Conservation (phyloP, 106 monocot species). For the Hemerocallis citrina region DNA sequence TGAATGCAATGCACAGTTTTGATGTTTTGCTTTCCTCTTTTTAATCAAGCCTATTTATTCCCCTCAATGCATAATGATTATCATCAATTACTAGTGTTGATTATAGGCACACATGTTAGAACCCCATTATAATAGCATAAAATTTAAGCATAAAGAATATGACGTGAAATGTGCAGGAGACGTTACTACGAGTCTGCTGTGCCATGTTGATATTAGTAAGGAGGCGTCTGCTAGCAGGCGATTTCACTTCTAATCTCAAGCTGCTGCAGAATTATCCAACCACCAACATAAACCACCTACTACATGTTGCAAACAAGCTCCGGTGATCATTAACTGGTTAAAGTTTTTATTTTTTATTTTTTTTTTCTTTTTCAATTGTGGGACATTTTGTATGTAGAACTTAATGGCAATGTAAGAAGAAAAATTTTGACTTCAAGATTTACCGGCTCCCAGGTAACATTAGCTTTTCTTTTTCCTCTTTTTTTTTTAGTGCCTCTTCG, state of each 20-base stretch:
- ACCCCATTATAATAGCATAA: not conserved
- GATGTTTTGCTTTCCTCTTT: no score
- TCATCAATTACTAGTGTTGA: no score
- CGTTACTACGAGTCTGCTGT: slow-evolving; percentile 20
- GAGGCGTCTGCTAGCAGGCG: slow-evolving; percentile 17
- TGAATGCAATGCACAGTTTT: no score
- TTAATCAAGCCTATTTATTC: no score
- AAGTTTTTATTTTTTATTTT: not conserved
- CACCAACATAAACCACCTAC: slow-evolving; percentile 21
- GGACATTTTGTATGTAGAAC: slow-evolving; percentile 3
- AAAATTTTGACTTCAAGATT: no score
- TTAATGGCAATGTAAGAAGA: not conserved
- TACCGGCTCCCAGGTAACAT: no score
- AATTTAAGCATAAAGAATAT: not conserved
- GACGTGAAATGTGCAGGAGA: slow-evolving; percentile 9
- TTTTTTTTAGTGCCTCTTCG: no score
- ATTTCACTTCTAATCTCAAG: slow-evolving; percentile 29
- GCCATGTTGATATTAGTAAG: slow-evolving; percentile 30
- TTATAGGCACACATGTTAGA: no score
- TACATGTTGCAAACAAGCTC: slow-evolving; percentile 27
- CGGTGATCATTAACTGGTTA: slow-evolving; percentile 13
- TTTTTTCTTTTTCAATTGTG: no score
- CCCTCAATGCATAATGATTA: no score
- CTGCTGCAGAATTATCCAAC: slow-evolving; percentile 20
- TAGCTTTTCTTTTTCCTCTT: no score